Evolutionary conservation across 371 early-diverging fungal species (phyloP).

Genomic region (Conidiobolus incongruus): DNA sequence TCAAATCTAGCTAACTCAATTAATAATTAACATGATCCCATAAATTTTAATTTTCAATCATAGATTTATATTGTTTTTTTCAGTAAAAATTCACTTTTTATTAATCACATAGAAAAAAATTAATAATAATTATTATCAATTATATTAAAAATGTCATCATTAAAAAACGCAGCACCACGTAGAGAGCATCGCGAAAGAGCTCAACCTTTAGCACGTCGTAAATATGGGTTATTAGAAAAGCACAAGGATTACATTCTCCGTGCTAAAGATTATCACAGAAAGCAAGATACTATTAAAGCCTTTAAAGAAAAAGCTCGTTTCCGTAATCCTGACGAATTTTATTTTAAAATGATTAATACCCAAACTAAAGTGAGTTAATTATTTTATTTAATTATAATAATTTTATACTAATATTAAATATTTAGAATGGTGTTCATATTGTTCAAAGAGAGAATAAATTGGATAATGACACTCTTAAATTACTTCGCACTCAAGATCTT

Average conservation of each 20-base stretch:
- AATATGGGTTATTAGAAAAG: conserved; percentile 78
- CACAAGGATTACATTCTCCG: conserved; percentile 93
- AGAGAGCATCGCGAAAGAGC: conserved; percentile 84
- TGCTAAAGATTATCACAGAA: conserved; percentile 72
- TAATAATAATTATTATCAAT: too few species aligned
- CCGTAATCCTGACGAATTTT: conserved; percentile 93
- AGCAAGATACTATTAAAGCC: conserved; percentile 59
- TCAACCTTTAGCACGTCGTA: conserved; percentile 44
- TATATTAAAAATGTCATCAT: conserved; percentile 27
- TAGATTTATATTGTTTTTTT: too few species aligned
- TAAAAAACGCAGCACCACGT: conserved; percentile 64
- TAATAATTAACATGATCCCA: too few species aligned
- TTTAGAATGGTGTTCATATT: conserved; percentile 53
- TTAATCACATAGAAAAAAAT: too few species aligned
- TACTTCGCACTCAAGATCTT: conserved; percentile 82
- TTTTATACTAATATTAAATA: not conserved
- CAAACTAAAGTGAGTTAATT: conserved; percentile 29
- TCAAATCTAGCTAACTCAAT: too few species aligned
- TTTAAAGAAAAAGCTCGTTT: conserved; percentile 66
- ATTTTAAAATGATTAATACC: conserved; percentile 82
- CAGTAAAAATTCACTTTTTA: too few species aligned
- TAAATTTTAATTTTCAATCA: too few species aligned
- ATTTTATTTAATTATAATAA: not conserved
- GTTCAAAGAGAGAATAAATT: conserved; percentile 45
- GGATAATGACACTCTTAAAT: conserved; percentile 46